These are phyloP conservation scores for Penstemon newberryi DNA, from an alignment of 257 asterid genomes.

Conservation along the genomic window DNA sequence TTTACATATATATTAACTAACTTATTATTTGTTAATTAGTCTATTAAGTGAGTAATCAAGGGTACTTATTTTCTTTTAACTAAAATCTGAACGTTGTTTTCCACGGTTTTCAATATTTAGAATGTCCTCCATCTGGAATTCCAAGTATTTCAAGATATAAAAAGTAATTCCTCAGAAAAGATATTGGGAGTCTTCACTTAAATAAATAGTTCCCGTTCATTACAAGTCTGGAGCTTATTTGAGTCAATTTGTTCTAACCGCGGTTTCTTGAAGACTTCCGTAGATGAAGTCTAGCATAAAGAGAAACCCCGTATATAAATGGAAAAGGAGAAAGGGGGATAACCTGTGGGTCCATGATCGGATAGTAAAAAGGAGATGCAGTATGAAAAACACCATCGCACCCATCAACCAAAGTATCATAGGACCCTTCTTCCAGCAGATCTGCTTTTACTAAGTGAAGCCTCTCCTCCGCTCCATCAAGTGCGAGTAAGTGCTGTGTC, in stretches of 20 bases:
- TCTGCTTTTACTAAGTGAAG: slow-evolving; percentile 73
- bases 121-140: too few species aligned
- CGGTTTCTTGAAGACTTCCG: not conserved
- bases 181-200: too few species aligned
- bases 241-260: not conserved
- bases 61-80: not conserved
- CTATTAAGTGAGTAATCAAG: not conserved
- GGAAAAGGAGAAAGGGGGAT: not conserved
- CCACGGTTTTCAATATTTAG: not conserved
- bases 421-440: slow-evolving; percentile 77
- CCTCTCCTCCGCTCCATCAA: slow-evolving; percentile 91
- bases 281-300: too few species aligned
- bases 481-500: slow-evolving; percentile 62
- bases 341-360: slow-evolving; percentile 71
- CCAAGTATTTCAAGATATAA: too few species aligned
- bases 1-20: not conserved
- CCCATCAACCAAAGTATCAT: slow-evolving; percentile 72
- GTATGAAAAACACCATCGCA: slow-evolving; percentile 92
- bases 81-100: not conserved
- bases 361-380: slow-evolving; percentile 74
- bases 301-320: not conserved
- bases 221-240: not conserved
- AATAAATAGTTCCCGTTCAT: too few species aligned
- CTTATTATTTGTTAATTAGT: not conserved
- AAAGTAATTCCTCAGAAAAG: too few species aligned